phyloP scores from a whole-genome alignment of 345 rosid species.

The Bruguiera parviflora region DNA sequence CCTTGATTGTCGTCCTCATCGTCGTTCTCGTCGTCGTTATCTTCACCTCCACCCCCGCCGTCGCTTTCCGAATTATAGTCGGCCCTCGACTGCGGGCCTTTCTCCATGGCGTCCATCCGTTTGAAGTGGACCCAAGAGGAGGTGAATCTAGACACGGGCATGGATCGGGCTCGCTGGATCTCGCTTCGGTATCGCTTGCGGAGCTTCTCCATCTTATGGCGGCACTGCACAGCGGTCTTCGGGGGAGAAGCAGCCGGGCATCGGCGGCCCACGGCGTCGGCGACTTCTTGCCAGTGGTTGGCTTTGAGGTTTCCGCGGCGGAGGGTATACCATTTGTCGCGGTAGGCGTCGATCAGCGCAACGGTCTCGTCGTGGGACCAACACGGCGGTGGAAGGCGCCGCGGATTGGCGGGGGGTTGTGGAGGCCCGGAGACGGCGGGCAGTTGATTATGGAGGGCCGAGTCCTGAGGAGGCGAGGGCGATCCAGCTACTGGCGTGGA shows the following conservation, averaged over 20 bases:
- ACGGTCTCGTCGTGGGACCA: conserved; percentile 90
- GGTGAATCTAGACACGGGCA: conserved; percentile 69
- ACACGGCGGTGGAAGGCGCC: conserved; percentile 94
- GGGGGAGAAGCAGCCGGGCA: conserved; percentile 63
- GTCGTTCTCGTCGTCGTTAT: conserved; percentile 34
- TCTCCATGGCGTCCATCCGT: conserved; percentile 90
- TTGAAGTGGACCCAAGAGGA: conserved; percentile 92
- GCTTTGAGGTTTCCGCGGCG: conserved; percentile 94
- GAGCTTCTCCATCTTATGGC: conserved; percentile 99
- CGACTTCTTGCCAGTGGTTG: conserved; percentile 93
- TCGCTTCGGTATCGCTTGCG: conserved; percentile 82
- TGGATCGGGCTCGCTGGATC: conserved; percentile 84
- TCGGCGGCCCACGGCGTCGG: conserved; percentile 51
- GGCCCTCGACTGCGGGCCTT: conserved; percentile 39
- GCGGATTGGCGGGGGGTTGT: conserved; percentile 32
- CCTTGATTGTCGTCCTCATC: conserved; percentile 48
- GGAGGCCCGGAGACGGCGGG: conserved; percentile 10
- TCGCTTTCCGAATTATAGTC: conserved; percentile 37
- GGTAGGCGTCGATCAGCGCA: conserved; percentile 75
- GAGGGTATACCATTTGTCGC: conserved; percentile 86
- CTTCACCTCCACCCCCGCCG: conserved; percentile 16
- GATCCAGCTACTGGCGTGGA: background rate
- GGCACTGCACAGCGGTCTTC: conserved; percentile 90
- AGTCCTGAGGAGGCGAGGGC: background rate
- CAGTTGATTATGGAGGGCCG: background rate